These are phyloP conservation scores for Tuber calosporum DNA, from an alignment of 495 filamentous ascomycete species.

Conservation along the genomic window DNA sequence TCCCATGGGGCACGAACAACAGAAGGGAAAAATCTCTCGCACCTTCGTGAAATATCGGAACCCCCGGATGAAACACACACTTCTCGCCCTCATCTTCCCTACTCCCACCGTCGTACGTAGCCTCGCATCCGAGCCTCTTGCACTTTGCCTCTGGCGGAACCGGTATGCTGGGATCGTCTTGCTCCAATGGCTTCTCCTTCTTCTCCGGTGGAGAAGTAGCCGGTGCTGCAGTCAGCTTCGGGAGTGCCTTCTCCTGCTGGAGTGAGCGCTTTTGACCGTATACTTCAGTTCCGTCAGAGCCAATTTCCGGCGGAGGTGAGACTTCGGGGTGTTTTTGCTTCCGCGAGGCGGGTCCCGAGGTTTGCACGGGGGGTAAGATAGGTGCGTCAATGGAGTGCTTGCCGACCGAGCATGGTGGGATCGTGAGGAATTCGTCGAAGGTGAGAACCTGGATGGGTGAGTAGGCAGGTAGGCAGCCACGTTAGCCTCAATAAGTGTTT, in stretches of 20 bases:
- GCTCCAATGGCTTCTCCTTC: slow-evolving; percentile 54
- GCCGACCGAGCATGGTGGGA: slow-evolving; percentile 88
- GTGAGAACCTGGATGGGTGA: slow-evolving; percentile 65
- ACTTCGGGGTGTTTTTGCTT: slow-evolving; percentile 32
- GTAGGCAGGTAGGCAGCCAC: neutral
- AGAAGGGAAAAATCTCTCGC: slow-evolving; percentile 42
- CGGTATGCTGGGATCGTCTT: slow-evolving; percentile 66
- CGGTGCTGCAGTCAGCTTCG: slow-evolving; percentile 49
- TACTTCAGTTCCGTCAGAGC: slow-evolving; percentile 47
- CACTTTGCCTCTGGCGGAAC: slow-evolving; percentile 68
- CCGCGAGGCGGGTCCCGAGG: slow-evolving; percentile 28
- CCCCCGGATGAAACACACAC: slow-evolving; percentile 79
- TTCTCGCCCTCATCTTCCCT: slow-evolving; percentile 59
- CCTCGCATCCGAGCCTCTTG: slow-evolving; percentile 66
- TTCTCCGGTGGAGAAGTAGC: slow-evolving; percentile 63
- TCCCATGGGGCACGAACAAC: neutral
- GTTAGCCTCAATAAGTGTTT: slow-evolving; percentile 17
- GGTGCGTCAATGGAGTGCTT: slow-evolving; percentile 84
- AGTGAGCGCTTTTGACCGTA: slow-evolving; percentile 41
- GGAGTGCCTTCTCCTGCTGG: slow-evolving; percentile 39
- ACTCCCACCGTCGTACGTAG: slow-evolving; percentile 54
- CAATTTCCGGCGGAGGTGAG: slow-evolving; percentile 38
- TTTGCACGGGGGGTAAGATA: slow-evolving; percentile 49
- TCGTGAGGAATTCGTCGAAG: slow-evolving; percentile 95
- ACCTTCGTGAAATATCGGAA: slow-evolving; percentile 90